Base-by-base conservation (phyloP, 495 filamentous ascomycete genomes). In the Penicillium macrosclerotiorum region DNA sequence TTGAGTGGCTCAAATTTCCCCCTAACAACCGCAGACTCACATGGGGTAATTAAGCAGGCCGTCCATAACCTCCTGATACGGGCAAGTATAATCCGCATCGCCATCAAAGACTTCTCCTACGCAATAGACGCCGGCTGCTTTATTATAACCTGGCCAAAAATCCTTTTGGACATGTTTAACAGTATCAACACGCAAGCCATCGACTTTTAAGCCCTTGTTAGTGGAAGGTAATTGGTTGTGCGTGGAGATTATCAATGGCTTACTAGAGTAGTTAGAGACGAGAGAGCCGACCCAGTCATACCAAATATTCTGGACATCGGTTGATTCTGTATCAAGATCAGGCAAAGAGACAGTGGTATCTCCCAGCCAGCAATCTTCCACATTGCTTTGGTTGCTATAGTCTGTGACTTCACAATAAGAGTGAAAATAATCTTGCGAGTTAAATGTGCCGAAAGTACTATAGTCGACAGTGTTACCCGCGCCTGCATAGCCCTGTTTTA, bases 171-270 rank as follows among this genome's bases (percentile, higher is more conserved):
- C 83, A 49, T 94, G 80, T 52, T 81, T 83, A 14, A 79, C 84
- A 3, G 83, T 87, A 58, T 93, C 89, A 22, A 93, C 68, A 16
- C 89, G 82, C 26, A 94, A 75, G 4, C 85, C 89, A 51, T 94
- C 89, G 48, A 94, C 69, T 73, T 13, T 25, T 8, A 9, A 5
- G 20, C 6, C 37, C 6, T 6, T 23, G 27, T 44, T 24, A 31
- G 40, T 5, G 11, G 9, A 20, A 8, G 4, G 23, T 19, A 16
- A 16, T 8, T 20, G 11, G 26, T 33, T 16, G 18, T 3, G 4
- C 2, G n/a, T n/a, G 13, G 9, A 2, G 14, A 19, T 1, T 3
- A 8, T 43, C 1, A 5, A 3, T 20, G 13, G 3, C 60, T 46
- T 55, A 74, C 71, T 84, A 24, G 73, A 75, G 60, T 91, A 94